Conservation (phyloP, 139 green algal genomes). For the Closterium sp. region DNA sequence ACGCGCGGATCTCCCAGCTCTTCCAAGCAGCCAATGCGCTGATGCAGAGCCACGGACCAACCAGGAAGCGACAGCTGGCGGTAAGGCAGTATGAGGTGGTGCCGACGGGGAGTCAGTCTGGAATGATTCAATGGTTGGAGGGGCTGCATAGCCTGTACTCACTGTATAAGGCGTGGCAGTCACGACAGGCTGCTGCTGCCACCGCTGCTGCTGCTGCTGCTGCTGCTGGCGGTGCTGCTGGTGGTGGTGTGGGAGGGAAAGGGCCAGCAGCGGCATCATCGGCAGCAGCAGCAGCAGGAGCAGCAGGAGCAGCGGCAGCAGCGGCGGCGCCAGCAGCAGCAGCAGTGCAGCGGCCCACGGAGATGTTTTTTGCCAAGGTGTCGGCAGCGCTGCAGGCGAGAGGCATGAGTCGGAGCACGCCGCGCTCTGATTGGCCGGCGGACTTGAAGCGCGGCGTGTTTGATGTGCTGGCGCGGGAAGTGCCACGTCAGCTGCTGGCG, state of each 20-base stretch:
- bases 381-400: constrained; percentile 34
- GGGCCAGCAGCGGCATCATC: no score
- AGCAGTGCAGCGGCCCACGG: constrained; percentile 17
- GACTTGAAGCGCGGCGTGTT: constrained; percentile 30
- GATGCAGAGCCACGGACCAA: constrained; percentile 41
- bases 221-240: neutral
- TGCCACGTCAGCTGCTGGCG: constrained; percentile 55
- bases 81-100: constrained; percentile 70
- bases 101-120: constrained; percentile 67
- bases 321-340: neutral
- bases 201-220: neutral
- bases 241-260: neutral
- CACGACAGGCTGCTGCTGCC: constrained; percentile 48
- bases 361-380: constrained; percentile 62
- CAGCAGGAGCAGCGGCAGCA: no score
- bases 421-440: constrained; percentile 34
- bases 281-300: neutral
- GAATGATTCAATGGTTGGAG: constrained; percentile 84
- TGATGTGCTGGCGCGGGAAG: constrained; percentile 50
- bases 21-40: constrained; percentile 58
- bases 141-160: constrained; percentile 72
- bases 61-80: constrained; percentile 22
- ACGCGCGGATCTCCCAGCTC: constrained; percentile 75
- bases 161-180: constrained; percentile 77
- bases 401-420: neutral